These are phyloP conservation scores for Fragilariopsis cylindrus DNA, from an alignment of 108 stramenopile genomes.

Conservation along the genomic window DNA sequence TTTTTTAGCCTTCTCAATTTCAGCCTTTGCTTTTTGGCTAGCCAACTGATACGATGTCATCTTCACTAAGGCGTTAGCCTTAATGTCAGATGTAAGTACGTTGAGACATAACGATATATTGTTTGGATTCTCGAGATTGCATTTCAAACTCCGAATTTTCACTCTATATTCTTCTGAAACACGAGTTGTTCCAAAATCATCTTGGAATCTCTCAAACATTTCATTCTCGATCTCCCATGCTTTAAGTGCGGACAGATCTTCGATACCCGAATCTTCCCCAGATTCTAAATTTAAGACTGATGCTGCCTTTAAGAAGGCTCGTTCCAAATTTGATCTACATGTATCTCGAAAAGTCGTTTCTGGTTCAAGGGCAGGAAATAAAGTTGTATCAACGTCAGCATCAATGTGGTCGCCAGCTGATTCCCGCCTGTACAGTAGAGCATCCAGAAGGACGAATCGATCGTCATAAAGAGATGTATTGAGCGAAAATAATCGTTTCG, in stretches of 20 bases:
- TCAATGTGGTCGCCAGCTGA: neutral
- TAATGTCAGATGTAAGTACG: conserved; percentile 54
- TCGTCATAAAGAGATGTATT: conserved; percentile 30
- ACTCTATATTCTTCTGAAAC: conserved; percentile 48
- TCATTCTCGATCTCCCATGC: conserved; percentile 72
- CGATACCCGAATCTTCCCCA: conserved; percentile 9
- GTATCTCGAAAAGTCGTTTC: conserved; percentile 39
- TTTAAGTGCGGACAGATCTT: conserved; percentile 48
- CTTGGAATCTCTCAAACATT: conserved; percentile 42
- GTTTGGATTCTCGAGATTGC: conserved; percentile 54
- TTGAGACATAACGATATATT: conserved; percentile 63
- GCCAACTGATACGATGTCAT: conserved; percentile 70
- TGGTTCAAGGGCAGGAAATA: neutral
- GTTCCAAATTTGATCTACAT: conserved; percentile 42
- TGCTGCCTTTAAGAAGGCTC: conserved; percentile 48
- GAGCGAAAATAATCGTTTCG: conserved; percentile 25
- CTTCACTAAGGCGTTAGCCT: conserved; percentile 40
- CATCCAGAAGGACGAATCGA: conserved; percentile 52
- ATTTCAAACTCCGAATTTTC: conserved; percentile 54
- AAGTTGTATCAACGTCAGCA: conserved; percentile 1
- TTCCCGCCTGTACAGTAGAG: conserved; percentile 44
- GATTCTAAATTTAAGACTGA: conserved; percentile 43
- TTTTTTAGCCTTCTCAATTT: conserved; percentile 46
- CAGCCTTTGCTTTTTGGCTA: conserved; percentile 47
- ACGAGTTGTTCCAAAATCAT: conserved; percentile 15